Evolutionary conservation across 148 eudicot genomes (phyloP), one percentile per base, ranked within the genome.

Genomic region (Rhododendron vialii): DNA sequence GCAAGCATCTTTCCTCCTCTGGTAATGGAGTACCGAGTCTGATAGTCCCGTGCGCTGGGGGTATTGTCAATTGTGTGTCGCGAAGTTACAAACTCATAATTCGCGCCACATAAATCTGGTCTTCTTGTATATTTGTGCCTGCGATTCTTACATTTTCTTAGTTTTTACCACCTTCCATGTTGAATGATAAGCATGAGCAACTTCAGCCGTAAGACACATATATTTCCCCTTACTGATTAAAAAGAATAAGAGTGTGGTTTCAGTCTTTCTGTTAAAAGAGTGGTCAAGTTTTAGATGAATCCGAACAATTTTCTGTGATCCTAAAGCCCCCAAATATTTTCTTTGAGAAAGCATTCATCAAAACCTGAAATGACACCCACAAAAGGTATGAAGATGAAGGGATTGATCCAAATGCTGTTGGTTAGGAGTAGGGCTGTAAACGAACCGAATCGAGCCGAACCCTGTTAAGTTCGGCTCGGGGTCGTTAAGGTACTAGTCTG

Each of bases 391-490:
- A 41, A 76, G 77, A 3, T 36, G 38, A 36, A 36, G 5, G 50
- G 26, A 41, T 38, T 71, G 57, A 83, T 86, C 90, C 86, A 80
- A 43, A 80, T 86, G 57, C 79, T 80, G 82, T 80, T 86, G 77
- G n/a, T n/a, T n/a, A n/a, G n/a, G n/a, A n/a, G n/a, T n/a, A n/a
- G n/a, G n/a, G n/a, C n/a, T n/a, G n/a, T n/a, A n/a, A n/a, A n/a
- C n/a, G n/a, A n/a, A n/a, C n/a, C n/a, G n/a, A n/a, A n/a, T n/a
- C n/a, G n/a, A n/a, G n/a, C n/a, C n/a, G n/a, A n/a, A n/a, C n/a
- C n/a, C n/a, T n/a, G n/a, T n/a, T n/a, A n/a, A n/a, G n/a, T n/a
- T n/a, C n/a, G n/a, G n/a, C n/a, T n/a, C n/a, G n/a, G n/a, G n/a
- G n/a, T n/a, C n/a, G n/a, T n/a, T n/a, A n/a, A n/a, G n/a, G n/a